These are phyloP conservation scores for Myochromella boudieri DNA, from an alignment of 768 basidiomycete genomes.

Conservation along the genomic window DNA sequence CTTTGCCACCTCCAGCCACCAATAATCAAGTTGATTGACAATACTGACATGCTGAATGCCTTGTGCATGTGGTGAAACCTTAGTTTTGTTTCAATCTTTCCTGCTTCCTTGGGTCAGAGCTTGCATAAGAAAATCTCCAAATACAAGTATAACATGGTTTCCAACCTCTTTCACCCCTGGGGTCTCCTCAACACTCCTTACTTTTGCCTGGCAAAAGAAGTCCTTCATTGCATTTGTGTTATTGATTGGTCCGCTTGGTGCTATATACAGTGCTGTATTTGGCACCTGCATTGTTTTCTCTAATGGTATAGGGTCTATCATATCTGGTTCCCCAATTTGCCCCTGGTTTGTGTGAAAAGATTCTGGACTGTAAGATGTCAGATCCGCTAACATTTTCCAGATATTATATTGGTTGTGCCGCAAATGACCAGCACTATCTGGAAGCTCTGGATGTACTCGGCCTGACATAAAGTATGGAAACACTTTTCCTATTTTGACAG, in stretches of 20 bases:
- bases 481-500: no score
- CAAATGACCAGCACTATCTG: conserved; percentile 16
- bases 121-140: no score
- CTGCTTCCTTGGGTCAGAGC: no score
- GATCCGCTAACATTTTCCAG: conserved; percentile 27
- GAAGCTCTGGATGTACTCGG: conserved; percentile 5
- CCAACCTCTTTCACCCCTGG: conserved; percentile 3
- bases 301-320: conserved; percentile 19
- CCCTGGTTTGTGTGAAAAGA: conserved; percentile 19
- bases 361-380: conserved; percentile 17
- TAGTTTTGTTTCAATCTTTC: no score
- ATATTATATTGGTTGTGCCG: conserved; percentile 23
- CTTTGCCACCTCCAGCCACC: no score
- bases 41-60: no score
- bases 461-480: no score
- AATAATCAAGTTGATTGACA: no score
- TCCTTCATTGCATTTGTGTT: no score
- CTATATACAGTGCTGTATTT: conserved; percentile 19
- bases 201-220: no score
- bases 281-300: no score
- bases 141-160: conserved; percentile 20
- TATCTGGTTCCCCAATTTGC: conserved; percentile 20
- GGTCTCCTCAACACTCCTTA: conserved; percentile 21
- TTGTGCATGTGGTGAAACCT: no score
- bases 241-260: conserved; percentile 19